A percentile compares a stretch with the other conserved stretches of the same genome.
These are phyloP conservation scores for Fraxinus baroniana DNA, from an alignment of 305 asterid species.

Conservation along the genomic window DNA sequence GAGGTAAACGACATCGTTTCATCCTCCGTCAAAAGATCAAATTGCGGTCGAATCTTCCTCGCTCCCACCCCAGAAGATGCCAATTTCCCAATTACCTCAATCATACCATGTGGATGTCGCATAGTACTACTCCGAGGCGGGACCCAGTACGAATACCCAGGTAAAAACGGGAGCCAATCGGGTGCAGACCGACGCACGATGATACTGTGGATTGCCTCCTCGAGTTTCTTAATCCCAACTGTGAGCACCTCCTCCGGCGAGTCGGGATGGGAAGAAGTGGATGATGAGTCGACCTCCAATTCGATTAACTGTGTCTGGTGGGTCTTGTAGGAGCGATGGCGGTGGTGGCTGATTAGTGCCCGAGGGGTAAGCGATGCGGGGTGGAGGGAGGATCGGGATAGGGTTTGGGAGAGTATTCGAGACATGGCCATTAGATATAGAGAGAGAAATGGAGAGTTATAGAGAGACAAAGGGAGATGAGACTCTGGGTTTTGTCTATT, in stretches of 20 bases:
- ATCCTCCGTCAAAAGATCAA: conserved; percentile 33
- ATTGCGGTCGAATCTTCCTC: neutral
- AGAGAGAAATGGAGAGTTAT: neutral
- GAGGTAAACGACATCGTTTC: conserved; percentile 33
- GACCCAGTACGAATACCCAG: conserved; percentile 66
- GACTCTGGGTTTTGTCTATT: neutral
- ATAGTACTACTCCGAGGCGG: conserved; percentile 35
- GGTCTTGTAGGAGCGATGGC: conserved; percentile 51
- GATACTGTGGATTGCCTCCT: conserved; percentile 51
- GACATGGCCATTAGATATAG: conserved; percentile 43
- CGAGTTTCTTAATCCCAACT: conserved; percentile 46
- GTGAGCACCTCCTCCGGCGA: conserved; percentile 43
- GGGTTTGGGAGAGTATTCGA: conserved; percentile 43
- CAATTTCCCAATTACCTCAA: conserved; percentile 35
- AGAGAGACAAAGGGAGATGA: neutral
- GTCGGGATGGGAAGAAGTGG: conserved; percentile 31
- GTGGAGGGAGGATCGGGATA: conserved; percentile 24
- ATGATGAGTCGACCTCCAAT: conserved; percentile 45
- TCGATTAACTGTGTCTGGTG: conserved; percentile 47
- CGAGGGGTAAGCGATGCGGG: conserved; percentile 25
- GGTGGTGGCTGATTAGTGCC: conserved; percentile 37
- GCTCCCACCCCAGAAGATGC: neutral
- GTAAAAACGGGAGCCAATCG: conserved; percentile 62
- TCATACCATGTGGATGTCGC: conserved; percentile 21
- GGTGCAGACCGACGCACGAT: conserved; percentile 62